Evolutionary conservation across 352 stramenopile species (phyloP), one percentile per base, ranked within the genome.

Genomic region (Discostella stelligera): DNA sequence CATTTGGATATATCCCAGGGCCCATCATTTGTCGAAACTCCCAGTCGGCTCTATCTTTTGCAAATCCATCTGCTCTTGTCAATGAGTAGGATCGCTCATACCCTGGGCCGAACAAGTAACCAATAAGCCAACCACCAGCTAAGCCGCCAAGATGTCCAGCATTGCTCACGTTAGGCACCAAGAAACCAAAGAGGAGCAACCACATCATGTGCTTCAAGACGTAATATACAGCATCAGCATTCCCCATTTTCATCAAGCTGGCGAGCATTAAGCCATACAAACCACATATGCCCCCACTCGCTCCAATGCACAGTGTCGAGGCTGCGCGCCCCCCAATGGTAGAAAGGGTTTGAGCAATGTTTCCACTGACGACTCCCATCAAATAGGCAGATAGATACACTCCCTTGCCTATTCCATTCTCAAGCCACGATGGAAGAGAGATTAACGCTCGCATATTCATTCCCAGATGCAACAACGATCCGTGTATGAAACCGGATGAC

Each of bases 401-500:
- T 7, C 76, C 66, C 23, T 69, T 76, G 16, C 87, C 87, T 25
- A 91, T 63, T 16, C 83, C 84, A 58, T 83, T 83, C 46, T 88
- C 83, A 27, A 92, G 48, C 84, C 84, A 92, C 0, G 21, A 48
- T 41, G 87, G 83, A 48, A 89, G 64, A 21, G 60, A 67, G 25
- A 79, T n/a, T 23, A 91, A 62, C 5, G 74, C 74, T 56, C 79
- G 21, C 41, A 92, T 49, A 63, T 92, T 88, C 56, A 86, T 62
- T 10, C 77, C 18, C 10, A 92, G 61, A 83, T 92, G 87, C 37
- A 90, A 23, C 11, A 90, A 75, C n/a, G 61, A 72, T 20, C 75
- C 69, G 74, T 92, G 87, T 20, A 92, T 66, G 64, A 92, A 89
- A 30, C 83, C 87, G 0, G 83, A 82, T n/a, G 84, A 90, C 0